A percentile compares a stretch with the other conserved stretches of the same genome.
Conservation (phyloP, 2,329 filamentous ascomycete species). For the Stagonosporopsis vannaccii region DNA sequence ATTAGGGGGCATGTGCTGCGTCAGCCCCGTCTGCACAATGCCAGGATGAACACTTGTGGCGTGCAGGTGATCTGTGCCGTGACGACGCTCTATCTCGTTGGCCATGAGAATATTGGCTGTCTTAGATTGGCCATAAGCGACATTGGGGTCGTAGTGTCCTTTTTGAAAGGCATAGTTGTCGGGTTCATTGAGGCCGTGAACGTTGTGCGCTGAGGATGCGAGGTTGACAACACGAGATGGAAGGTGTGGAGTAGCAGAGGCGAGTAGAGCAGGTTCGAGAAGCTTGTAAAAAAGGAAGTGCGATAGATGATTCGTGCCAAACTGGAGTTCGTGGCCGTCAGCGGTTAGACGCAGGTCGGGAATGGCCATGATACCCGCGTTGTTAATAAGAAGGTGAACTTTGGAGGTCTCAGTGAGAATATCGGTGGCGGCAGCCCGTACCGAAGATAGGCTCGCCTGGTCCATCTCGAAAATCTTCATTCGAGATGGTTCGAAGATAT, state of each 20-base stretch:
- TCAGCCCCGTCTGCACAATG: background rate
- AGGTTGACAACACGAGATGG: constrained; percentile 58
- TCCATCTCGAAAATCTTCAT: background rate
- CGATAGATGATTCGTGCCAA: constrained; percentile 58
- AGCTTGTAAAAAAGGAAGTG: constrained; percentile 59
- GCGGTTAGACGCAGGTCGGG: constrained; percentile 24
- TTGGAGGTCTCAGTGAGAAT: constrained; percentile 16
- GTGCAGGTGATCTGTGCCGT: constrained; percentile 53
- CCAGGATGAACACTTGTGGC: constrained; percentile 21
- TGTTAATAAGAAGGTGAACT: constrained; percentile 33
- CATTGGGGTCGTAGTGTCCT: constrained; percentile 37
- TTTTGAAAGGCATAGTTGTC: background rate
- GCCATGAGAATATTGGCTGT: constrained; percentile 61
- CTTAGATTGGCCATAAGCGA: constrained; percentile 59
- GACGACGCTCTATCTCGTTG: constrained; percentile 59
- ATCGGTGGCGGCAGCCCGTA: background rate
- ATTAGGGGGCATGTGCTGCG: background rate
- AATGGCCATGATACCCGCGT: constrained; percentile 45
- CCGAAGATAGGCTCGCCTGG: background rate
- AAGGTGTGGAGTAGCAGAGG: constrained; percentile 47
- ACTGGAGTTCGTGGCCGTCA: constrained; percentile 48
- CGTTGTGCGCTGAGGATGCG: constrained; percentile 48
- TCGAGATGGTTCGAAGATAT: background rate
- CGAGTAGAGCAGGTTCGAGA: constrained; percentile 54
- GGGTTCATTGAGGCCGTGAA: background rate